phyloP scores from a whole-genome alignment of 371 early-diverging fungal genomes.

The Apophysomyces elegans region DNA sequence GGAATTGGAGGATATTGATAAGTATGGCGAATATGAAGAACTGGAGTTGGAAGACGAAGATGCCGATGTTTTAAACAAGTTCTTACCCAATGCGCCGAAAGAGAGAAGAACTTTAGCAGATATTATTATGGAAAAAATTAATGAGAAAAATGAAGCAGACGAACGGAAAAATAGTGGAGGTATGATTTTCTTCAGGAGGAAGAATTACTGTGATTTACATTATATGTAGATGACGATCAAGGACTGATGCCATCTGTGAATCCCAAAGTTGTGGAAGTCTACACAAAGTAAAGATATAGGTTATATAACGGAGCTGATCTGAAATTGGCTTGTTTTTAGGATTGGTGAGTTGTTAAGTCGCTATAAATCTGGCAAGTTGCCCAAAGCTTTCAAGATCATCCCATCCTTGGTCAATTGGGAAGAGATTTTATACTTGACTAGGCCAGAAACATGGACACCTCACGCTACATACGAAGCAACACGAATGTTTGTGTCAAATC shows the following conservation, averaged over 20 bases:
- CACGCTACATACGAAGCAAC: constrained; percentile 96
- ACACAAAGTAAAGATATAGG: constrained; percentile 72
- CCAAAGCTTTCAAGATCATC: constrained; percentile 98
- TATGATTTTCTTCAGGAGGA: constrained; percentile 29
- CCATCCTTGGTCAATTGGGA: constrained; percentile 97
- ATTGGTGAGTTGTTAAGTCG: constrained; percentile 90
- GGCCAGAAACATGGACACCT: constrained; percentile 94
- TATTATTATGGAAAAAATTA: constrained; percentile 93
- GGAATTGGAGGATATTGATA: constrained; percentile 60
- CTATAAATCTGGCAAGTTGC: constrained; percentile 95
- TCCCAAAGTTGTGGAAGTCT: constrained; percentile 94
- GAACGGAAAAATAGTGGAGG: constrained; percentile 29
- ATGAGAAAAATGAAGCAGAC: constrained; percentile 66
- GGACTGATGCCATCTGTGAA: constrained; percentile 66
- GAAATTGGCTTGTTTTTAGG: constrained; percentile 30
- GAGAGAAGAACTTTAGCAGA: constrained; percentile 90
- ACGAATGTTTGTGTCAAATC: constrained; percentile 92
- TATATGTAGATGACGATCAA: constrained; percentile 28
- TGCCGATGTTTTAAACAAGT: constrained; percentile 82
- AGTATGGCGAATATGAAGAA: constrained; percentile 59
- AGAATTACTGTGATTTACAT: constrained; percentile 20
- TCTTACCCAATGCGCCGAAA: constrained; percentile 82
- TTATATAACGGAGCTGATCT: background rate
- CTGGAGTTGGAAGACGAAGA: constrained; percentile 78
- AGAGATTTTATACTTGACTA: constrained; percentile 90